phyloP scores from a whole-genome alignment of 208 protist genomes.

The Trypanosoma cruzi region DNA sequence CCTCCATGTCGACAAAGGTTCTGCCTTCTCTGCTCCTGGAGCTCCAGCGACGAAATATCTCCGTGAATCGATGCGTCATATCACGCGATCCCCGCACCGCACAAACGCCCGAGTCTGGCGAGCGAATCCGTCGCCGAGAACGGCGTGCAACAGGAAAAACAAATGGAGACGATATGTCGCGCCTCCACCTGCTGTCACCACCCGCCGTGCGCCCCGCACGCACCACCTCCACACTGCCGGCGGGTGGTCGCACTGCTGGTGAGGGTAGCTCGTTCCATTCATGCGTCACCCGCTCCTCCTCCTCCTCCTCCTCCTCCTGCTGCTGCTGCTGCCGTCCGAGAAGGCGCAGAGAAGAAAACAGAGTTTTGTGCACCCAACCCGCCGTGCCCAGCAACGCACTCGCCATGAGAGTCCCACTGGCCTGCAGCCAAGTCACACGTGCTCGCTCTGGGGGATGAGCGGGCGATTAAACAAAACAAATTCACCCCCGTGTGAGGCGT shows the following conservation, averaged over 20 bases:
- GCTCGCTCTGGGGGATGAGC: not conserved
- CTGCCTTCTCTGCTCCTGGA: not conserved
- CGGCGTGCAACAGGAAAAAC: not conserved
- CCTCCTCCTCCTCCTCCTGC: not conserved
- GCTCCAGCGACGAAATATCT: conserved; percentile 1
- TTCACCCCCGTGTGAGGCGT: not conserved
- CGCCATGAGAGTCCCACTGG: not conserved
- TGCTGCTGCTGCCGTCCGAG: not conserved
- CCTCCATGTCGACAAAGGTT: not conserved
- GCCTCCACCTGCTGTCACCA: not conserved
- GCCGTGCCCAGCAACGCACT: conserved; percentile 2
- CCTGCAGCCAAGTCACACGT: not conserved
- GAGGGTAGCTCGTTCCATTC: conserved; percentile 1
- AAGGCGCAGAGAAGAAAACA: not conserved
- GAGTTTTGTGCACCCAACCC: conserved; percentile 6
- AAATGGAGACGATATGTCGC: not conserved
- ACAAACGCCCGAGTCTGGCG: not conserved
- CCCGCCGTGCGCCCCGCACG: conserved; percentile 6
- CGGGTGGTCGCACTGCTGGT: conserved; percentile 7
- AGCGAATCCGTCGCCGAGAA: not conserved
- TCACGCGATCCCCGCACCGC: not conserved
- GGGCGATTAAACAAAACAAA: not conserved
- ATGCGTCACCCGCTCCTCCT: not conserved
- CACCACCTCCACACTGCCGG: not conserved
- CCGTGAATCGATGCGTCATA: not conserved